Evolutionary conservation across 495 filamentous ascomycete species (phyloP).

Genomic region (Xylaria venustula): DNA sequence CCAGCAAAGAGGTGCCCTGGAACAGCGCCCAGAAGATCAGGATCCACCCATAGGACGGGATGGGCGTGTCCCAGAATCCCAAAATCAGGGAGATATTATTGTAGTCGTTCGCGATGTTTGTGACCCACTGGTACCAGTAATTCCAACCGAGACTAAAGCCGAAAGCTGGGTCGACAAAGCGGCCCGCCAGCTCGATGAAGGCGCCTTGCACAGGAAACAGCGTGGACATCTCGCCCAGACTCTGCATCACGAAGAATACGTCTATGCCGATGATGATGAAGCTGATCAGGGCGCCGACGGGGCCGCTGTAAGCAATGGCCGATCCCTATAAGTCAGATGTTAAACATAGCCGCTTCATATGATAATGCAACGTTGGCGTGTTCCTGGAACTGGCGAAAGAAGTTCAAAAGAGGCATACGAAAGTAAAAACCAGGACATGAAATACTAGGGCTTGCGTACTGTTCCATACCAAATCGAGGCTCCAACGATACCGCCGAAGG

Average conservation of each 20-base stretch:
- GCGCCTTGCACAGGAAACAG: conserved; percentile 54
- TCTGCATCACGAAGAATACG: conserved; percentile 62
- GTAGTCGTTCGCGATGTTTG: conserved; percentile 43
- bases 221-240: conserved; percentile 58
- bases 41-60: conserved; percentile 54
- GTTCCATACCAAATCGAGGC: conserved; percentile 46
- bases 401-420: background rate
- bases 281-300: conserved; percentile 53
- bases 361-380: too few species aligned
- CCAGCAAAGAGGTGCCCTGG: conserved; percentile 37
- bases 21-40: conserved; percentile 57
- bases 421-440: background rate
- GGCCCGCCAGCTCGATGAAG: conserved; percentile 56
- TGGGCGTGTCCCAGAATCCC: conserved; percentile 23
- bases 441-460: background rate
- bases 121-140: conserved; percentile 62
- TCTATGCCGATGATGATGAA: conserved; percentile 55
- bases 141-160: conserved; percentile 55
- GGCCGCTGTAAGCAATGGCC: conserved; percentile 51
- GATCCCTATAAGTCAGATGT: conserved; percentile 29
- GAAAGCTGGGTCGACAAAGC: conserved; percentile 55
- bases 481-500: conserved; percentile 44
- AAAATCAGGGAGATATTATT: conserved; percentile 27
- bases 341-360: background rate
- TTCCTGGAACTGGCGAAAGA: too few species aligned